Evolutionary conservation across 768 basidiomycete species (phyloP).

Genomic region (Trametes coccinea): DNA sequence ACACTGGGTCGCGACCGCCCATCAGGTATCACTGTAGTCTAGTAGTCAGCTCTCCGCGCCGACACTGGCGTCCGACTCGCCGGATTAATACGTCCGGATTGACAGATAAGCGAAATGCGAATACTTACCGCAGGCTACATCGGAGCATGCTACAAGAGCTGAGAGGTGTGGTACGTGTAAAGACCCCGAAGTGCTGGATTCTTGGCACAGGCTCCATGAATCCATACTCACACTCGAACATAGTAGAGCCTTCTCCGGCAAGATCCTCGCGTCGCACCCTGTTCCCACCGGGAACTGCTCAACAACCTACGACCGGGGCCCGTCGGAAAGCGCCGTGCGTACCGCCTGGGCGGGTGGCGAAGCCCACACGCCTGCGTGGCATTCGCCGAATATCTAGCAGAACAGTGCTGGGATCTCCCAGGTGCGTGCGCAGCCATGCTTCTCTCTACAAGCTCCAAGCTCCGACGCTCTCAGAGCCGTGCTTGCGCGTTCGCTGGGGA

Average conservation of each 20-base stretch:
- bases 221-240: background rate
- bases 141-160: too few relatives aligned
- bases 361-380: background rate
- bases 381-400: background rate
- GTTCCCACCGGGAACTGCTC: background rate
- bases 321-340: background rate
- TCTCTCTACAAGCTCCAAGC: slow-evolving; percentile 14
- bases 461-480: slow-evolving; percentile 4
- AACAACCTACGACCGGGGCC: background rate
- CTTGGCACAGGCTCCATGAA: too few relatives aligned
- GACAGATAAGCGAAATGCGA: too few relatives aligned
- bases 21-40: too few relatives aligned
- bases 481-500: slow-evolving; percentile 12
- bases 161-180: too few relatives aligned
- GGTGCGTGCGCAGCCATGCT: slow-evolving; percentile 4
- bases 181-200: too few relatives aligned
- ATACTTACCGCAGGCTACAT: too few relatives aligned
- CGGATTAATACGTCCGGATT: too few relatives aligned
- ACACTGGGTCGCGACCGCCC: too few relatives aligned
- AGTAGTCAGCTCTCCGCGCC: too few relatives aligned
- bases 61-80: too few relatives aligned
- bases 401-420: too few relatives aligned
- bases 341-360: background rate
- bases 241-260: slow-evolving; percentile 4
- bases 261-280: slow-evolving; percentile 1